Evolutionary conservation across 2,329 filamentous ascomycete genomes (phyloP), one percentile per base, ranked within the genome.

Genomic region (Cladosporium sphaerospermum): DNA sequence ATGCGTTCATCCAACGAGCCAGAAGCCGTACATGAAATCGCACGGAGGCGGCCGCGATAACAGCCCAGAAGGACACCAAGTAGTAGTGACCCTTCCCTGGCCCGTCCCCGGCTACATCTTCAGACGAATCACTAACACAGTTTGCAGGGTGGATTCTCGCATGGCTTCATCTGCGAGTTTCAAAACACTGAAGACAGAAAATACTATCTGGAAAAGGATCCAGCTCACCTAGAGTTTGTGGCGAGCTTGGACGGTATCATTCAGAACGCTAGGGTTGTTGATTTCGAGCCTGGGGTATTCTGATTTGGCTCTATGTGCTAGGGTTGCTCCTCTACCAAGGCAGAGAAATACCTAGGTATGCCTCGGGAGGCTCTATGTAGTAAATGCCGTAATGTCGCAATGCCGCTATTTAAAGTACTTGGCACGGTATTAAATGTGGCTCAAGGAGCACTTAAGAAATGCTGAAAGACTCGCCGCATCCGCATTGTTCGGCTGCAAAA

Each of bases 391-490:
- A 43, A 70, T 66, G 64, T 57, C 56, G 51, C 56, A 54, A 54
- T 54, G 36, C 49, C 49, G 34, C 45, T 56, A 32, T 52, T 51
- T 39, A 44, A 51, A 14, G 16, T 48, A 47, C 34, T n/a, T 49
- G 36, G 23, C 28, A 54, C 33, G 44, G 43, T 49, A 44, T 28
- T 13, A 49, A 18, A 37, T 43, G 9, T 11, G 40, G 23, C 18
- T 28, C 49, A 23, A 28, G 1, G n/a, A 43, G 41, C 39, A 39
- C 37, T 54, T 28, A 75, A 60, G 67, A 69, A 52, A 77, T 73
- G 63, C 73, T 96, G 69, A 97, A 97, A 1, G 90, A 96, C 75
- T 97, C 92, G 66, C 92, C 92, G 62, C 92, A 97, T 37, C 92
- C 92, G 65, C 92, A 97, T 78, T 95, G 82, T 68, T 96, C 92